Conservation (phyloP, 2,329 filamentous ascomycete species). For the Aschersonia sp. region DNA sequence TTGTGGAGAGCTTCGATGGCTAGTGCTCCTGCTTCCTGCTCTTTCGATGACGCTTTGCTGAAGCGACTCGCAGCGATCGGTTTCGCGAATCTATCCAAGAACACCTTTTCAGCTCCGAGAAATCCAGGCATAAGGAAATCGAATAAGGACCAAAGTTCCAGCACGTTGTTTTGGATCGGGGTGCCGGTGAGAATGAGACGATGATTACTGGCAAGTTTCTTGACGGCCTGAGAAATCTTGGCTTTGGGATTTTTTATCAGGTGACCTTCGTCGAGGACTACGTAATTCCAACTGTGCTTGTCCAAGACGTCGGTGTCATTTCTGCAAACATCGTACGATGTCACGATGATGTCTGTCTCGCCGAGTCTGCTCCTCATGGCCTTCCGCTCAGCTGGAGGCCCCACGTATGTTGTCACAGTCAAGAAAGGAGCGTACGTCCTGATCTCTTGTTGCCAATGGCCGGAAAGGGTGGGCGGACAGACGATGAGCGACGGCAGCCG, state of each 20-base stretch:
- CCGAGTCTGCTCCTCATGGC: constrained; percentile 54
- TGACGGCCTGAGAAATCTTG: constrained; percentile 88
- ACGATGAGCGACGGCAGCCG: constrained; percentile 84
- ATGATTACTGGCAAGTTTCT: constrained; percentile 80
- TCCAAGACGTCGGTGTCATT: constrained; percentile 82
- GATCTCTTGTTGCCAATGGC: constrained; percentile 98
- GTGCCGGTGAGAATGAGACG: constrained; percentile 92
- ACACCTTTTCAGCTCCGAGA: constrained; percentile 87
- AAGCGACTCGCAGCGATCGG: constrained; percentile 89
- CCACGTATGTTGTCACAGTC: constrained; percentile 78
- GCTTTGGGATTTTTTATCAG: constrained; percentile 98
- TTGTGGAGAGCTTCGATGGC: constrained; percentile 98
- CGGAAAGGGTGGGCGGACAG: constrained; percentile 88
- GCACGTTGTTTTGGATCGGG: constrained; percentile 93
- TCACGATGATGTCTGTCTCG: constrained; percentile 83
- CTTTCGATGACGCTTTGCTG: constrained; percentile 93
- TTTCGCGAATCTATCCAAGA: constrained; percentile 86
- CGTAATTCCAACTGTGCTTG: constrained; percentile 89
- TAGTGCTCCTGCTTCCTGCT: constrained; percentile 90
- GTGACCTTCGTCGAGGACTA: constrained; percentile 92
- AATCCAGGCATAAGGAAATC: constrained; percentile 99
- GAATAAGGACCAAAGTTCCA: constrained; percentile 95
- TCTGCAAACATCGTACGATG: constrained; percentile 93
- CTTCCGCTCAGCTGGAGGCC: constrained; percentile 67
- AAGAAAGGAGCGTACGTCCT: constrained; percentile 92